Base-by-base conservation (phyloP, 179 eudicot genomes). In the Spinacia oleracea region DNA sequence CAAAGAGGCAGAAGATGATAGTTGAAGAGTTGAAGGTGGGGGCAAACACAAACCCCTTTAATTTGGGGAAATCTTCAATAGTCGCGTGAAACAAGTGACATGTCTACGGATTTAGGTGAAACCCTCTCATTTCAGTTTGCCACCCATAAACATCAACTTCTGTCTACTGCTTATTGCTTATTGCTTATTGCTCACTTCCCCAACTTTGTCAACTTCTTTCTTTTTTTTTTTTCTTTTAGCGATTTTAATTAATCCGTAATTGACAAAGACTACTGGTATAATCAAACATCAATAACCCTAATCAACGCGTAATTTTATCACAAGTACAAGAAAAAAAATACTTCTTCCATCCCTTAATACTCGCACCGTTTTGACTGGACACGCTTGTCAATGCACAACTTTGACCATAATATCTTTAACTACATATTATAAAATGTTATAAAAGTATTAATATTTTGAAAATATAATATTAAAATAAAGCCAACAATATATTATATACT, bases 41-140 rank as follows among this genome's bases (percentile, higher is more conserved):
- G 40, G n/a, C n/a, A n/a, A n/a, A n/a, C n/a, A n/a, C 78, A 65
- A 58, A n/a, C 6, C 34, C 63, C 70, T 77, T 18, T 58, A 46
- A 72, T 11, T 32, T 40, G 56, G 75, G 81, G 35, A 45, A 45
- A 70, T 1, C 15, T 31, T 27, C 81, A 78, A 78, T 72, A 78
- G 72, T 78, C 73, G 75, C 76, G 76, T 82, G 84, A 78, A 46
- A 64, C 21, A 21, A 77, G 76, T 78, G 76, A 78, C 81, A 67
- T 82, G 72, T 82, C 78, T 78, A 67, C 46, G 51, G 38, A n/a
- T 82, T 79, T 78, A 78, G 84, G 81, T 82, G 48, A 77, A 77
- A 32, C 31, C 25, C 31, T 43, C 65, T 20, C 8, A 38, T 59
- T 35, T 70, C 58, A 63, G 69, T 77, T 77, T 77, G 72, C 60